A percentile compares a stretch with the other conserved stretches of the same genome.
phyloP scores from a whole-genome alignment of 2,329 filamentous ascomycete genomes.

The Scedosporium minutisporum region DNA sequence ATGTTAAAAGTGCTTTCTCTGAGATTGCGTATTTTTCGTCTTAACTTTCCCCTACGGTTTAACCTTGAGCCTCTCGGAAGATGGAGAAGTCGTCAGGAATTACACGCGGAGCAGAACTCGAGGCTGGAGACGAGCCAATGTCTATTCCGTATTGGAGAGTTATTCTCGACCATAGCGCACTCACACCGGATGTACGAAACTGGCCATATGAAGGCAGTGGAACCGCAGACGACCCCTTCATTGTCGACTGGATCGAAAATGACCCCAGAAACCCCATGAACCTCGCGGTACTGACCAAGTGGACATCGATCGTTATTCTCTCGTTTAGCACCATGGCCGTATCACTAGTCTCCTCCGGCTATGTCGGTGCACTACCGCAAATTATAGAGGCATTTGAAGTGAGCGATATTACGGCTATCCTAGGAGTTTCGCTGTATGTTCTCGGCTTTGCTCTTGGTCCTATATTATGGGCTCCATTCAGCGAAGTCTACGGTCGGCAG shows the following conservation, averaged over 20 bases:
- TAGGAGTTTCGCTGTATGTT: slow-evolving; percentile 54
- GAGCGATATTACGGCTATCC: background rate
- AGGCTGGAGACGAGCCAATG: background rate
- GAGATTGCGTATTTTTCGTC: too few relatives aligned
- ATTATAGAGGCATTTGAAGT: background rate
- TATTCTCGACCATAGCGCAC: slow-evolving; percentile 46
- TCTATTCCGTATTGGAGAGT: slow-evolving; percentile 28
- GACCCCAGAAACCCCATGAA: slow-evolving; percentile 60
- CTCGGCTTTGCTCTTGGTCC: slow-evolving; percentile 53
- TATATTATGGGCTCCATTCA: slow-evolving; percentile 56
- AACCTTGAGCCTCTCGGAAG: too few relatives aligned
- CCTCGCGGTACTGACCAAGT: slow-evolving; percentile 49
- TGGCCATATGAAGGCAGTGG: slow-evolving; percentile 50
- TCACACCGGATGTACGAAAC: slow-evolving; percentile 47
- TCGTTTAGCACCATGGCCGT: slow-evolving; percentile 60
- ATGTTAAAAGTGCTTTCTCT: too few relatives aligned
- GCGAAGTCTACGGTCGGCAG: slow-evolving; percentile 55
- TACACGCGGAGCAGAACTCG: background rate
- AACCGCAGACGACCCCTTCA: slow-evolving; percentile 56
- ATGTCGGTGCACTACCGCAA: slow-evolving; percentile 41
- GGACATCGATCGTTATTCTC: slow-evolving; percentile 49
- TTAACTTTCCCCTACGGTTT: too few relatives aligned
- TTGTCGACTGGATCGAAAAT: slow-evolving; percentile 58
- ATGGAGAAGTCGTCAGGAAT: background rate
- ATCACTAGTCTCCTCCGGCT: slow-evolving; percentile 60